phyloP scores from a whole-genome alignment of 495 filamentous ascomycete species.

The Annulohypoxylon maeteangense region DNA sequence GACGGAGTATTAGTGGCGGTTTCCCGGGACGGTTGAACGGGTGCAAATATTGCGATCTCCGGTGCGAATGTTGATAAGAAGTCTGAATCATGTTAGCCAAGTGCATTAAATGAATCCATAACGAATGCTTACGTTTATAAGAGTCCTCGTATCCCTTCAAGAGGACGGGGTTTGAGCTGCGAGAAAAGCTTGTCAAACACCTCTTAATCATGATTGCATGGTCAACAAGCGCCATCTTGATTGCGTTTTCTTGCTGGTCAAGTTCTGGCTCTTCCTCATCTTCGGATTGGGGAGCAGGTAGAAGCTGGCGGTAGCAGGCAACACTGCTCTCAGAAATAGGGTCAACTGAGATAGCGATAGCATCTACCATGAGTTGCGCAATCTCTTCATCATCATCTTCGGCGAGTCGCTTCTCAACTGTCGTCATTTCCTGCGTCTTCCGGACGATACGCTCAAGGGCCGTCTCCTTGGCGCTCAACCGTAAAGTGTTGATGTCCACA shows the following conservation, averaged over 20 bases:
- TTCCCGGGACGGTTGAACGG: slow-evolving; percentile 48
- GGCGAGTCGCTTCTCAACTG: slow-evolving; percentile 76
- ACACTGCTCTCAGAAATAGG: slow-evolving; percentile 74
- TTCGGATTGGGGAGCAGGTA: slow-evolving; percentile 62
- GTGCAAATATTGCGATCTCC: slow-evolving; percentile 68
- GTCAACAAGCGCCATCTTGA: slow-evolving; percentile 86
- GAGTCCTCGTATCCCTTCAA: slow-evolving; percentile 55
- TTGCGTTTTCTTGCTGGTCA: slow-evolving; percentile 80
- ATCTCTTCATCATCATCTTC: slow-evolving; percentile 75
- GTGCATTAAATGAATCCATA: slow-evolving; percentile 40
- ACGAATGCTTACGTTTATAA: slow-evolving; percentile 61
- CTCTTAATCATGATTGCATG: slow-evolving; percentile 89
- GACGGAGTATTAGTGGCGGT: slow-evolving; percentile 50
- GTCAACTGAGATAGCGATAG: slow-evolving; percentile 77
- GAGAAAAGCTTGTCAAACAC: slow-evolving; percentile 74
- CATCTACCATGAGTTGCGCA: slow-evolving; percentile 71
- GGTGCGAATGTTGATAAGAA: slow-evolving; percentile 59
- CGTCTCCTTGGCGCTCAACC: slow-evolving; percentile 80
- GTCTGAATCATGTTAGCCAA: slow-evolving; percentile 39
- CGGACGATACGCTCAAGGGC: slow-evolving; percentile 90
- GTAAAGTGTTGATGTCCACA: slow-evolving; percentile 68
- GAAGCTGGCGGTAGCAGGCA: slow-evolving; percentile 75
- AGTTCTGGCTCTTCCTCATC: slow-evolving; percentile 64
- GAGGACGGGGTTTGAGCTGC: slow-evolving; percentile 65
- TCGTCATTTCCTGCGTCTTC: slow-evolving; percentile 85